Conservation (phyloP, 441 rosid genomes). For the Brassica hybrid region DNA sequence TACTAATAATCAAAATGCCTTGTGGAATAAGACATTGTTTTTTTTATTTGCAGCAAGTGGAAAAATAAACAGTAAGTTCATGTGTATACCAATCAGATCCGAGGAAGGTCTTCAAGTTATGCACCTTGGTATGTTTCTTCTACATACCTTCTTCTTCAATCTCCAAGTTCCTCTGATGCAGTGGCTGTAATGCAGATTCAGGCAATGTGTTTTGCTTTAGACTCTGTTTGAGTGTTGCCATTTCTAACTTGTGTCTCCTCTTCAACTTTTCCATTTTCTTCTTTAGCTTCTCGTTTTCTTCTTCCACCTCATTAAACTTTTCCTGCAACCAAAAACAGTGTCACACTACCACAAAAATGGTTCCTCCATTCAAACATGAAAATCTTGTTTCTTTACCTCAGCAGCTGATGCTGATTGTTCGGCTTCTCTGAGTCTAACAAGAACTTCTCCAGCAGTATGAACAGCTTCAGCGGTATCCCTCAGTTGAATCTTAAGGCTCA, state of each 20-base stretch:
- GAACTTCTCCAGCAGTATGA: slow-evolving; percentile 98
- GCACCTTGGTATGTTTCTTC: slow-evolving; percentile 86
- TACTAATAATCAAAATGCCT: slow-evolving; percentile 23
- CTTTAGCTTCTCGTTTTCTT: slow-evolving; percentile 87
- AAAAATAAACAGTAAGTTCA: neutral
- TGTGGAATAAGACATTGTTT: slow-evolving; percentile 21
- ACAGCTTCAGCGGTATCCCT: slow-evolving; percentile 97
- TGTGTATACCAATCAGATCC: slow-evolving; percentile 31
- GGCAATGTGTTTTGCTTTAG: slow-evolving; percentile 85
- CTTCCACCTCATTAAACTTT: slow-evolving; percentile 51
- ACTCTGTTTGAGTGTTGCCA: slow-evolving; percentile 82
- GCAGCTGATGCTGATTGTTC: slow-evolving; percentile 78
- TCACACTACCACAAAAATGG: neutral
- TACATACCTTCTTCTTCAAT: slow-evolving; percentile 63
- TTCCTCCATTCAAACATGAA: slow-evolving; percentile 1
- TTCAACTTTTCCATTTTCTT: slow-evolving; percentile 86
- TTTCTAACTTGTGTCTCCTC: slow-evolving; percentile 92
- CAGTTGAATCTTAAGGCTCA: slow-evolving; percentile 76
- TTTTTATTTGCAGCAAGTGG: slow-evolving; percentile 28
- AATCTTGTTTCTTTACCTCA: slow-evolving; percentile 56
- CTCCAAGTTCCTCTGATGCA: slow-evolving; percentile 52
- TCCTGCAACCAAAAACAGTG: slow-evolving; percentile 53
- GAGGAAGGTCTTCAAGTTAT: slow-evolving; percentile 38
- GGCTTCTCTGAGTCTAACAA: slow-evolving; percentile 86
- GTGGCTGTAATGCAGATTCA: slow-evolving; percentile 77